Evolutionary conservation across 1,284 basidiomycete species (phyloP), one percentile per base, ranked within the genome.

Genomic region (Leccinum cinnamomeum): DNA sequence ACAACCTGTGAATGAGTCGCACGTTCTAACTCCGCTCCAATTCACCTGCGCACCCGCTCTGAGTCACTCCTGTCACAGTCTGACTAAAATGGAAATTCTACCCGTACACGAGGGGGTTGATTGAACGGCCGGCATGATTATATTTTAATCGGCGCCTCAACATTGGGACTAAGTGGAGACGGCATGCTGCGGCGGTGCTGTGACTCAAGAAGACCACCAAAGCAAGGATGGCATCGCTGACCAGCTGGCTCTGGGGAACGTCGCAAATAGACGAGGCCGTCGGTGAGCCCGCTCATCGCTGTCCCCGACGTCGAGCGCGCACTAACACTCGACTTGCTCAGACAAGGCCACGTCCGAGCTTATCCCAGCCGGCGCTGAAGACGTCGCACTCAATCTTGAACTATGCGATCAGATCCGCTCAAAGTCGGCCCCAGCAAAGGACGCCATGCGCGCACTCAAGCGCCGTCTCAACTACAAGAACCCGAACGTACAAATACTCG

Each of bases 331-430:
- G 53, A 39, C 1, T 10, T 8, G 5, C 10, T 8, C 44, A 94
- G 94, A 95, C 79, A 95, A 93, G 79, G 92, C 93, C 50, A 97
- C 95, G 23, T 95, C 94, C 12, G 93, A 96, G 75, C 82, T 95
- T 35, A 78, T 95, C 57, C 93, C 94, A 48, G 80, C 84, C 58
- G 91, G 90, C 54, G 77, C 85, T 59, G 94, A 97, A 75, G 95
- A 98, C 76, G 96, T 98, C 53, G 93, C 94, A 3, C 83, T 95
- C 67, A 95, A 94, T 71, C 89, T 99, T 65, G 95, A 98, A 74
- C 94, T 98, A 81, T 95, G 94, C 68, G 97, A 99, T 78, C 90
- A 97, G 78, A 95, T 99, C 73, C 87, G 95, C 61, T 94, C 95
- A 16, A 97, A 97, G 79, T 88, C 91, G 50, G 91, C 92, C 0